These are phyloP conservation scores for Penicillium coprophilum DNA, from an alignment of 495 filamentous ascomycete genomes.

Conservation along the genomic window DNA sequence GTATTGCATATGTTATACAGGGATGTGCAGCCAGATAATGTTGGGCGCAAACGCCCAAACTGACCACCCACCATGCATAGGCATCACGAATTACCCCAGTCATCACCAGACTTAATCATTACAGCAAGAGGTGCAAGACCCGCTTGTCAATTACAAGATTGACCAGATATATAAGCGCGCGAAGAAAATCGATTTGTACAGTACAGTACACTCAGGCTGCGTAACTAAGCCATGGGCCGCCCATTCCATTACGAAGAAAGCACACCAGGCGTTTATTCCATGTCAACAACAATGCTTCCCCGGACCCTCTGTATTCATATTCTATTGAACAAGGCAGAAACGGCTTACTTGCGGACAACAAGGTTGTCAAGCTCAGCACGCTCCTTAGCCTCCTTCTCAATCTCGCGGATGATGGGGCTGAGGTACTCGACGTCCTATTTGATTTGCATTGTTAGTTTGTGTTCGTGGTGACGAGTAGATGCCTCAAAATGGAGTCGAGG, in stretches of 20 bases:
- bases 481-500: constrained; percentile 12
- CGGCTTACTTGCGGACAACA: constrained; percentile 56
- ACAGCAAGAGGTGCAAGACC: not conserved
- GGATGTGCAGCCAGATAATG: not conserved
- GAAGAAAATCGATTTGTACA: constrained; percentile 50
- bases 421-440: constrained; percentile 76
- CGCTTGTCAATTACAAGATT: not conserved
- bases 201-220: constrained; percentile 46
- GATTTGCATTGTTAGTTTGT: constrained; percentile 20
- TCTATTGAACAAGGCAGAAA: constrained; percentile 17
- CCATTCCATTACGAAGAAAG: constrained; percentile 27
- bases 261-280: constrained; percentile 31
- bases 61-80: not conserved
- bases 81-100: not conserved
- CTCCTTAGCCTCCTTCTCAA: constrained; percentile 81
- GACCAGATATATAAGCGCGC: constrained; percentile 10
- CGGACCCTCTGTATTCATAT: constrained; percentile 24
- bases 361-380: constrained; percentile 79
- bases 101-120: not conserved
- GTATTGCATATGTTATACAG: not conserved
- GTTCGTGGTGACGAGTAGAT: constrained; percentile 3
- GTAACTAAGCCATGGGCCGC: constrained; percentile 23
- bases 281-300: constrained; percentile 27
- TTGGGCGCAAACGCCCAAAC: constrained; percentile 2
- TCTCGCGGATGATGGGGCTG: constrained; percentile 74